Evolutionary conservation across 1,139 yeast species (phyloP).

Genomic region (Diutina ranongensis): DNA sequence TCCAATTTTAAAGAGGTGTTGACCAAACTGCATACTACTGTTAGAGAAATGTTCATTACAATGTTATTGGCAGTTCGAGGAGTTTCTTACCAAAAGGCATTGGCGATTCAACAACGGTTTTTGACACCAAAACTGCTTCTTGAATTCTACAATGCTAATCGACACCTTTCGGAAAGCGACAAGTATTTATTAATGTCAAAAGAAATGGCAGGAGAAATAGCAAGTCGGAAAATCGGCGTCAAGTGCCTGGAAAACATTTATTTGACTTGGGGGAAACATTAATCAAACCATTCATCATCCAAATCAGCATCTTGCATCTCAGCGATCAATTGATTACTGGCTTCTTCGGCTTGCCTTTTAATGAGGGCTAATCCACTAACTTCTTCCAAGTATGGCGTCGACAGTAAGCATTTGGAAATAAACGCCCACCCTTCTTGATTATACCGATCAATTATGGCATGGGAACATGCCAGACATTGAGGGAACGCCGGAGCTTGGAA

Average conservation of each 20-base stretch:
- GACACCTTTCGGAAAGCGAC: not conserved
- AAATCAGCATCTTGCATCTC: constrained; percentile 3
- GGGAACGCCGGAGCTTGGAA: constrained; percentile 62
- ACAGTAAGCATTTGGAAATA: constrained; percentile 55
- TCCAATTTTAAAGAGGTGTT: constrained; percentile 57
- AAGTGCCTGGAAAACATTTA: constrained; percentile 3
- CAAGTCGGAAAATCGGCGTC: not conserved
- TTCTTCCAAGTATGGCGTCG: constrained; percentile 56
- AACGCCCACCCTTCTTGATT: constrained; percentile 63
- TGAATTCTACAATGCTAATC: constrained; percentile 15
- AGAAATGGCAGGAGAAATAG: not conserved
- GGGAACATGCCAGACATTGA: constrained; percentile 81
- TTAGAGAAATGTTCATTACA: constrained; percentile 62
- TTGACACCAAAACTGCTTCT: constrained; percentile 51
- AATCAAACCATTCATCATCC: constrained; percentile 5
- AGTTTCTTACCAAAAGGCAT: constrained; percentile 74
- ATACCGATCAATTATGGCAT: constrained; percentile 40
- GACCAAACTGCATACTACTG: constrained; percentile 62
- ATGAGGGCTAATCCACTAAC: constrained; percentile 67
- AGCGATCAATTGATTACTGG: constrained; percentile 13
- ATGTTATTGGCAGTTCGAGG: constrained; percentile 78
- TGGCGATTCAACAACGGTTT: constrained; percentile 55
- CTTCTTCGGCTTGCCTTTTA: constrained; percentile 61
- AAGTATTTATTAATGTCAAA: not conserved
- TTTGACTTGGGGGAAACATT: constrained; percentile 1